A percentile compares a stretch with the other conserved stretches of the same genome.
Conservation (phyloP, 129 eudicot species). For the Sambucus nigra region DNA sequence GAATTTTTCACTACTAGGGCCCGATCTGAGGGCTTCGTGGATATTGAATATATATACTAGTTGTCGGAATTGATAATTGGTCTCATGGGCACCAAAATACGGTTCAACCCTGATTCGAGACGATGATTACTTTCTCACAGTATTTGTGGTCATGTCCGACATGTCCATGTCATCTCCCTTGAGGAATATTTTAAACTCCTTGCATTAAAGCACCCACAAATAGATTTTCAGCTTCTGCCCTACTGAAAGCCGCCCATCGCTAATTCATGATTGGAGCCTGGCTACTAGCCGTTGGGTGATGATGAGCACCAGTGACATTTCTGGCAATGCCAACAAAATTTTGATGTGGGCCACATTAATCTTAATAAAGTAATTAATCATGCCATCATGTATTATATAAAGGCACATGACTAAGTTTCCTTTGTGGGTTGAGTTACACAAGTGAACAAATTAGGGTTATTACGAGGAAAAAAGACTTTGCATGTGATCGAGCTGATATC, state of each 20-base stretch:
- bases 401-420: slow-evolving; percentile 32
- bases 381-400: slow-evolving; percentile 32
- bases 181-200: too few relatives aligned
- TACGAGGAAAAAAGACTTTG: slow-evolving; percentile 17
- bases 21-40: slow-evolving; percentile 25
- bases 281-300: slow-evolving; percentile 18
- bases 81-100: slow-evolving; percentile 42
- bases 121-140: slow-evolving; percentile 25
- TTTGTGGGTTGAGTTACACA: slow-evolving; percentile 39
- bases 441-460: slow-evolving; percentile 23
- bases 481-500: slow-evolving; percentile 20
- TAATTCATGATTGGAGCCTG: slow-evolving; percentile 16
- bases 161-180: slow-evolving; percentile 46
- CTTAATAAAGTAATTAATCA: slow-evolving; percentile 51
- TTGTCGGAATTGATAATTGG: slow-evolving; percentile 36
- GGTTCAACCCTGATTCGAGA: slow-evolving; percentile 23
- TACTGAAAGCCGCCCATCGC: too few relatives aligned
- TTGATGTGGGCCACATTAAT: slow-evolving; percentile 39
- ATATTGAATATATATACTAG: slow-evolving; percentile 36
- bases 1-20: slow-evolving; percentile 39
- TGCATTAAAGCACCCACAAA: too few relatives aligned
- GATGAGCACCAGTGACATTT: too few relatives aligned
- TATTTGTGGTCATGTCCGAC: slow-evolving; percentile 25
- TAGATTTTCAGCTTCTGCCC: too few relatives aligned
- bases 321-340: too few relatives aligned